Conservation (phyloP, 345 rosid species). For the Citrus sp. region DNA sequence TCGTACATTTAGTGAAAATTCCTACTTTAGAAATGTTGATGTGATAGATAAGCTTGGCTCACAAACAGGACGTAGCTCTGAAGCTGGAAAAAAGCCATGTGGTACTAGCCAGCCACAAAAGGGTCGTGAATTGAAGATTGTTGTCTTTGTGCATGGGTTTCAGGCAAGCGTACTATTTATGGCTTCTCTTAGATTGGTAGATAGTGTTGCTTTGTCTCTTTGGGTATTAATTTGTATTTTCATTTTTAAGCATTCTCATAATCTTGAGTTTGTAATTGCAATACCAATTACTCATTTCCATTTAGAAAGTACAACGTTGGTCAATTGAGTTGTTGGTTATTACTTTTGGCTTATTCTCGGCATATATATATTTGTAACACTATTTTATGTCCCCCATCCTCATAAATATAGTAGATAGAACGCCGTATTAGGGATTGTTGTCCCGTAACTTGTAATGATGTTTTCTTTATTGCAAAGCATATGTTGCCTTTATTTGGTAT, state of each 20-base stretch:
- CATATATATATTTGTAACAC: not conserved
- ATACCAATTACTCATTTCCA: not conserved
- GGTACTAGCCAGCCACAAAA: constrained; percentile 27
- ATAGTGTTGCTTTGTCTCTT: not conserved
- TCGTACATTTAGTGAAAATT: constrained; percentile 73
- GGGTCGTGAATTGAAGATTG: constrained; percentile 62
- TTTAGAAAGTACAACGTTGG: not conserved
- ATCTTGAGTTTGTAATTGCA: not conserved
- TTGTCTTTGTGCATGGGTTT: constrained; percentile 92
- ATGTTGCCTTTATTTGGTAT: not conserved
- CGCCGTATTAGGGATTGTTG: not conserved
- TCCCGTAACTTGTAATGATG: not conserved
- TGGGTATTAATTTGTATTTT: not conserved
- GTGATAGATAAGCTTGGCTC: constrained; percentile 36
- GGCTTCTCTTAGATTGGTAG: not conserved
- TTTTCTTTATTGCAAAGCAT: not conserved
- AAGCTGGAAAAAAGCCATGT: constrained; percentile 31
- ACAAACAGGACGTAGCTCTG: constrained; percentile 22
- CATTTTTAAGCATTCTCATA: not conserved
- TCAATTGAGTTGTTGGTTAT: not conserved
- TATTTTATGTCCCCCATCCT: not conserved
- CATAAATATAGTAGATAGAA: not conserved
- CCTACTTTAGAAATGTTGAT: constrained; percentile 67
- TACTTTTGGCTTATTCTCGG: not conserved
- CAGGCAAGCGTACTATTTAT: constrained; percentile 52